Percentiles rank a stretch among this genome's conserved stretches.
These are phyloP conservation scores for Penicillium griseofulvum DNA, from an alignment of 2,329 filamentous ascomycete genomes.

Conservation along the genomic window DNA sequence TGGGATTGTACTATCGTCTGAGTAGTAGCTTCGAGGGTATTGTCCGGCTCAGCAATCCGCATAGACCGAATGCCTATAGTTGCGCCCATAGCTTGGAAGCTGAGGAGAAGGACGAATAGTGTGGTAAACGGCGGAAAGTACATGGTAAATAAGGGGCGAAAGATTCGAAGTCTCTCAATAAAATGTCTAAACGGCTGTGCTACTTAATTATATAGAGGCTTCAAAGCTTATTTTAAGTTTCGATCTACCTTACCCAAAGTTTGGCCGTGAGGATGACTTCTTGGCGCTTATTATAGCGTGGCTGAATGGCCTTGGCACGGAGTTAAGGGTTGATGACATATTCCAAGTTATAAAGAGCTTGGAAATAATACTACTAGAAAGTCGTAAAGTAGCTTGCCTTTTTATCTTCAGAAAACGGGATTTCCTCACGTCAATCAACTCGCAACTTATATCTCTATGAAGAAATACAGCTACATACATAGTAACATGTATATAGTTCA, in stretches of 20 bases:
- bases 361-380: no score
- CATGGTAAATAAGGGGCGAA: background rate
- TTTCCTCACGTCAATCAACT: no score
- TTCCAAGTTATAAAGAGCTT: no score
- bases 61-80: background rate
- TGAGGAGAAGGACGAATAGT: background rate
- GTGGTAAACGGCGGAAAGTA: background rate
- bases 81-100: background rate
- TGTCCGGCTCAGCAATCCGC: background rate
- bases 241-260: background rate
- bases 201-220: background rate
- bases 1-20: background rate
- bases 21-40: background rate
- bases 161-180: background rate
- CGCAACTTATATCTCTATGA: no score
- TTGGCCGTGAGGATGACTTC: background rate
- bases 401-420: no score
- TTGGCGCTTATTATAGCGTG: slow-evolving; percentile 5
- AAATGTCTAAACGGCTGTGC: background rate
- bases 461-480: no score
- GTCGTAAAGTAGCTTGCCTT: no score
- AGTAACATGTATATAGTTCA: background rate
- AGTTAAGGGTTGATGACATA: slow-evolving; percentile 1
- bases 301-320: slow-evolving; percentile 8
- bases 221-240: background rate